These are phyloP conservation scores for Blepharisma stoltei DNA, from an alignment of 73 alveolate species.

Conservation along the genomic window DNA sequence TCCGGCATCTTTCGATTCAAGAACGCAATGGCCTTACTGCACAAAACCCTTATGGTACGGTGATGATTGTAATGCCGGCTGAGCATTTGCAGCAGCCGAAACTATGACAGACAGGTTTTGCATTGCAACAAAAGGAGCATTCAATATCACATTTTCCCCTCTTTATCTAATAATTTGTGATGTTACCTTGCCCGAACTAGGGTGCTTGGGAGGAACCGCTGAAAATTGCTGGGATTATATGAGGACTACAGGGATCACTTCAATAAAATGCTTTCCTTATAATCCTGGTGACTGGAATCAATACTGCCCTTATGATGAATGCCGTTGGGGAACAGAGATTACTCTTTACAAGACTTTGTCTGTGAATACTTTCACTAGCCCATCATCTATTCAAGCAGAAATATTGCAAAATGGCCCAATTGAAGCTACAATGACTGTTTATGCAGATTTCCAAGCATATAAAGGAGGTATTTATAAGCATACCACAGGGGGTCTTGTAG, in stretches of 20 bases:
- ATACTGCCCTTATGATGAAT: neutral
- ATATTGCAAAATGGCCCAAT: neutral
- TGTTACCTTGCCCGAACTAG: too few relatives aligned
- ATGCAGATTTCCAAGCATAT: conserved; percentile 81
- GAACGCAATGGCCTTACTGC: conserved; percentile 54
- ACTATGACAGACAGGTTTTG: conserved; percentile 91
- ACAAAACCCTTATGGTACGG: conserved; percentile 39
- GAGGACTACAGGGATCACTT: too few relatives aligned
- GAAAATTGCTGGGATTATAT: too few relatives aligned
- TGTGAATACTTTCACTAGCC: neutral
- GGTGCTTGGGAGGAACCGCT: too few relatives aligned
- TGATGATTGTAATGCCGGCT: conserved; percentile 66
- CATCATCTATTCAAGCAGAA: conserved; percentile 3
- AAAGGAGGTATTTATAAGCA: conserved; percentile 71
- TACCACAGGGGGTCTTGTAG: conserved; percentile 64
- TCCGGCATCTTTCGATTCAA: conserved; percentile 49
- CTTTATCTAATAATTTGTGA: too few relatives aligned
- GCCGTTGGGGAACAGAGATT: neutral
- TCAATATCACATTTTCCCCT: conserved; percentile 18
- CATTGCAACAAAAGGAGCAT: conserved; percentile 55
- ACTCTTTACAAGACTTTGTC: neutral
- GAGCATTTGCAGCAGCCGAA: conserved; percentile 97
- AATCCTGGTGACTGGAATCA: neutral
- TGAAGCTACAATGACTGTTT: conserved; percentile 30
- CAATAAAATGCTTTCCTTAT: too few relatives aligned